Evolutionary conservation across 2,329 filamentous ascomycete genomes (phyloP).

Genomic region (Paecilomyces fulvus): DNA sequence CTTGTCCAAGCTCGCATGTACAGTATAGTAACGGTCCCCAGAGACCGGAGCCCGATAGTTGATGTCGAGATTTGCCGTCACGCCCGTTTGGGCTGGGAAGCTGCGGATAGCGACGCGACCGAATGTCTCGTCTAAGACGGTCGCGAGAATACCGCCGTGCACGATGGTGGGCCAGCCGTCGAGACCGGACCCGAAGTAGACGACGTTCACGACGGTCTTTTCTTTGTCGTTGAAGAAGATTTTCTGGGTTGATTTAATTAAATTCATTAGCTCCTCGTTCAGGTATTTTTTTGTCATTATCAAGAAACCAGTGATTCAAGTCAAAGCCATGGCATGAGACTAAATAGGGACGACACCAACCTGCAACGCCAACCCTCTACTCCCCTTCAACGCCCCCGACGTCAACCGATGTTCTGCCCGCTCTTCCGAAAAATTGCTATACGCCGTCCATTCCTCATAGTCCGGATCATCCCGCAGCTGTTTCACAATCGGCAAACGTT

Average conservation of each 20-base stretch:
- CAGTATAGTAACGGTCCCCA: slow-evolving; percentile 54
- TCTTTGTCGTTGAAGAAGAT: slow-evolving; percentile 55
- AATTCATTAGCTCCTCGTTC: background rate
- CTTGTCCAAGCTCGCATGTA: slow-evolving; percentile 40
- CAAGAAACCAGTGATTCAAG: background rate
- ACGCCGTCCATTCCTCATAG: slow-evolving; percentile 32
- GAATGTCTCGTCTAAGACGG: slow-evolving; percentile 60
- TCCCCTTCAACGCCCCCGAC: slow-evolving; percentile 32
- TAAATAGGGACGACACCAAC: slow-evolving; percentile 15
- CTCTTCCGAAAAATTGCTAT: slow-evolving; percentile 26
- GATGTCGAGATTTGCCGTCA: slow-evolving; percentile 52
- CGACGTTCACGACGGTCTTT: slow-evolving; percentile 52
- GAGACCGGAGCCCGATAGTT: slow-evolving; percentile 55
- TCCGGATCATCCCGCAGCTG: slow-evolving; percentile 29
- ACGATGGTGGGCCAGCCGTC: slow-evolving; percentile 63
- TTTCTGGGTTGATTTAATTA: slow-evolving; percentile 43
- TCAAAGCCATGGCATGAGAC: background rate
- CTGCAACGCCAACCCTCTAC: slow-evolving; percentile 33
- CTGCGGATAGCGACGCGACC: slow-evolving; percentile 51
- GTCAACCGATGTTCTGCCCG: slow-evolving; percentile 28
- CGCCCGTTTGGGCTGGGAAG: slow-evolving; percentile 43
- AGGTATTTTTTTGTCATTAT: no score
- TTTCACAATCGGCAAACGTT: slow-evolving; percentile 30
- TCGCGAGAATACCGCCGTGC: slow-evolving; percentile 64
- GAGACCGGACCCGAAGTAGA: slow-evolving; percentile 58